These are phyloP conservation scores for Nothopassalora personata DNA, from an alignment of 2,329 filamentous ascomycete genomes.

Conservation along the genomic window DNA sequence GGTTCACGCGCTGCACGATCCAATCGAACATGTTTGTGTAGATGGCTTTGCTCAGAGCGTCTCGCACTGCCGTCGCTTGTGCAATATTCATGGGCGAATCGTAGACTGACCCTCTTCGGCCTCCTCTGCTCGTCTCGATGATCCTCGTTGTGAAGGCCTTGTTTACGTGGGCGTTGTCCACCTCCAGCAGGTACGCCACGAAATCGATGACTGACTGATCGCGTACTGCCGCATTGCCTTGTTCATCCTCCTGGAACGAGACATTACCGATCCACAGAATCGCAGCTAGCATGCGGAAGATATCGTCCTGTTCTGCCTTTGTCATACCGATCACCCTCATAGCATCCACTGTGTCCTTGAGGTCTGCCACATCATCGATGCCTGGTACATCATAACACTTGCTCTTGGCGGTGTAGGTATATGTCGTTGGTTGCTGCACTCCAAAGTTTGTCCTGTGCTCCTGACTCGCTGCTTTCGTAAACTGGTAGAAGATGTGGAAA, in stretches of 20 bases:
- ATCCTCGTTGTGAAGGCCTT: constrained; percentile 86
- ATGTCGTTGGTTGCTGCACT: constrained; percentile 85
- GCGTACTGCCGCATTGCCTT: constrained; percentile 76
- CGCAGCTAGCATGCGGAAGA: constrained; percentile 89
- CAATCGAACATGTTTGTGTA: constrained; percentile 98
- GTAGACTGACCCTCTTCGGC: constrained; percentile 61
- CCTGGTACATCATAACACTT: constrained; percentile 93
- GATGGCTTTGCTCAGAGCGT: constrained; percentile 90
- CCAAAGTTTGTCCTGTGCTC: constrained; percentile 85
- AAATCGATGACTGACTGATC: constrained; percentile 94
- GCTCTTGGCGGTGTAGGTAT: constrained; percentile 86
- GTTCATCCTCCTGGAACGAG: constrained; percentile 81
- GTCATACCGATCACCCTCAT: constrained; percentile 91
- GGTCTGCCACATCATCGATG: constrained; percentile 87
- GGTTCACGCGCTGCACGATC: constrained; percentile 93
- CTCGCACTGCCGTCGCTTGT: constrained; percentile 79
- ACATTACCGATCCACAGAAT: constrained; percentile 95
- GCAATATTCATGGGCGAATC: constrained; percentile 77
- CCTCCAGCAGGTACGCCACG: constrained; percentile 87
- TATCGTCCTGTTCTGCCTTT: constrained; percentile 86
- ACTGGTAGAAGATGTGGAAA: constrained; percentile 99
- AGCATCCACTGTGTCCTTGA: constrained; percentile 81
- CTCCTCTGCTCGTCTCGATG: constrained; percentile 64
- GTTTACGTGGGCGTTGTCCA: constrained; percentile 72
- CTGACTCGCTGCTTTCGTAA: constrained; percentile 87